phyloP scores from a whole-genome alignment of 805 yeast genomes.

The Ogataea zsoltii region DNA sequence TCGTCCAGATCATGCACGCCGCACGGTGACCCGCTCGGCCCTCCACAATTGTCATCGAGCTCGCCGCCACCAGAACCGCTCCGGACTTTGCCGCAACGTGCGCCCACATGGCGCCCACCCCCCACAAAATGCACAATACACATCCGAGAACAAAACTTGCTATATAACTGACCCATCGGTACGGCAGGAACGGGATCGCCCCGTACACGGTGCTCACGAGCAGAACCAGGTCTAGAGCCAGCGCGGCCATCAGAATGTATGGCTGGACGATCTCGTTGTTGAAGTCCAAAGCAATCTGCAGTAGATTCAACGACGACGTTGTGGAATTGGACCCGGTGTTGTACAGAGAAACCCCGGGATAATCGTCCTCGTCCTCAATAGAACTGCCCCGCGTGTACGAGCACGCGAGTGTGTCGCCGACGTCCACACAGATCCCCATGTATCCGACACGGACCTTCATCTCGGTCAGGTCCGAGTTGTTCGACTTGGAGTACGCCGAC shows the following conservation, averaged over 20 bases:
- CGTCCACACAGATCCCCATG: constrained; percentile 53
- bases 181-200: constrained; percentile 52
- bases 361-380: constrained; percentile 9
- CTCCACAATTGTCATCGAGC: constrained; percentile 51
- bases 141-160: constrained; percentile 36
- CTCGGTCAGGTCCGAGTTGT: constrained; percentile 37
- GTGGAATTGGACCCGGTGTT: constrained; percentile 34
- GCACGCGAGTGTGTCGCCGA: constrained; percentile 38
- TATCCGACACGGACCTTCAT: constrained; percentile 55
- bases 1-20: constrained; percentile 59
- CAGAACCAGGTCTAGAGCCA: constrained; percentile 44
- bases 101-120: constrained; percentile 63
- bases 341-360: constrained; percentile 38
- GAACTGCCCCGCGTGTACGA: constrained; percentile 24
- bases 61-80: constrained; percentile 41
- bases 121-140: constrained; percentile 52
- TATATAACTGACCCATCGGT: constrained; percentile 28
- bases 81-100: constrained; percentile 56
- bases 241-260: constrained; percentile 48
- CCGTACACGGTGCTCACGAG: constrained; percentile 45
- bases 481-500: constrained; percentile 36
- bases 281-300: constrained; percentile 47
- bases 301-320: constrained; percentile 42
- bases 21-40: constrained; percentile 53
- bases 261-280: constrained; percentile 53